These are phyloP conservation scores for Avena sativa DNA, from an alignment of 176 grass and related monocot genomes.

Conservation along the genomic window DNA sequence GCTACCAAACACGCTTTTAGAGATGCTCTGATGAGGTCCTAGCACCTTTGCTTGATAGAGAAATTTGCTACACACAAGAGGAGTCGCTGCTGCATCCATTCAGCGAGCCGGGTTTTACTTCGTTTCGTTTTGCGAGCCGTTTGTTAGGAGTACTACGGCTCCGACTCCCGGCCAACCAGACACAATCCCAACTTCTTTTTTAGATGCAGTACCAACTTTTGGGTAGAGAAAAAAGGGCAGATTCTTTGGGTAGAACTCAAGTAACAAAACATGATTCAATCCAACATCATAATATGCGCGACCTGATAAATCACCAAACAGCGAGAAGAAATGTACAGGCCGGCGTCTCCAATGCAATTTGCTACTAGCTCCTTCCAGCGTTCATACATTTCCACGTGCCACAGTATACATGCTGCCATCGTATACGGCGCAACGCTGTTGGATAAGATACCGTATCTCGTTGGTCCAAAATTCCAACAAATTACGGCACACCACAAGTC, in stretches of 20 bases:
- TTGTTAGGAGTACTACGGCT: background rate
- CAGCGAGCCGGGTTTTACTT: too few species aligned
- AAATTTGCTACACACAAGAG: background rate
- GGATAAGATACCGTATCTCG: background rate
- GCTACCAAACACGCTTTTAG: too few species aligned
- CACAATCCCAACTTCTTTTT: background rate
- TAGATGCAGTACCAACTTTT: background rate
- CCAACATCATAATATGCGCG: background rate
- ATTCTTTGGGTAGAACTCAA: conserved; percentile 42
- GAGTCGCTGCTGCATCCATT: background rate
- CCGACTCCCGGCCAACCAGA: background rate
- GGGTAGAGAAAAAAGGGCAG: background rate
- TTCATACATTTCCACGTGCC: background rate
- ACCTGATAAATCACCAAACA: conserved; percentile 37
- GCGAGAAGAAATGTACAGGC: background rate
- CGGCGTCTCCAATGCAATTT: too few species aligned
- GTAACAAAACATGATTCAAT: background rate
- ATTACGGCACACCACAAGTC: background rate
- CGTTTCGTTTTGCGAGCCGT: background rate
- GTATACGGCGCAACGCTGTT: background rate
- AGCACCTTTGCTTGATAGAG: too few species aligned
- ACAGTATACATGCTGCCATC: background rate
- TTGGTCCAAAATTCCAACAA: background rate
- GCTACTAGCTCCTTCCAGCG: background rate
- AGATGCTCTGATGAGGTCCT: too few species aligned